Conservation (phyloP, 768 basidiomycete species). For the Saitozyma sp. region DNA sequence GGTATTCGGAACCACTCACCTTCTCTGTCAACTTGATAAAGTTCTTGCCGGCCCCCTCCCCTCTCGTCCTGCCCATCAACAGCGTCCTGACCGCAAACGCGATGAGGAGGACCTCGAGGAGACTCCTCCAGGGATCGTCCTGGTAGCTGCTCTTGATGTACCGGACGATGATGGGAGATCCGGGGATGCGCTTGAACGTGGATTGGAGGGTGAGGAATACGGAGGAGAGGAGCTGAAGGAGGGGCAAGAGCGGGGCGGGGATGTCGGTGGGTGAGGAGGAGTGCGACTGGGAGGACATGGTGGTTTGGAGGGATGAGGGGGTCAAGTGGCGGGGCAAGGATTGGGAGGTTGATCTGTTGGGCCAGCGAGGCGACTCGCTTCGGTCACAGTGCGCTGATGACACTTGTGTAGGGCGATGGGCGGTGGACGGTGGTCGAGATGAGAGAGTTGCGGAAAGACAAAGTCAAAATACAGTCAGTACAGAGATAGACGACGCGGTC, state of each 20-base stretch:
- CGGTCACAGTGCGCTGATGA: too few relatives aligned
- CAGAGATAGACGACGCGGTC: too few relatives aligned
- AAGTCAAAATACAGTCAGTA: too few relatives aligned
- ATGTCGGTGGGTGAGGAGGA: conserved; percentile 25
- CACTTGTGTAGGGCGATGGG: too few relatives aligned
- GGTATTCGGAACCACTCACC: conserved; percentile 56
- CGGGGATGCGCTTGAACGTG: conserved; percentile 59
- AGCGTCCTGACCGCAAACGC: conserved; percentile 86
- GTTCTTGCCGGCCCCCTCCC: conserved; percentile 78
- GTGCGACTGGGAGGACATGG: neutral
- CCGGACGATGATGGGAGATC: conserved; percentile 60
- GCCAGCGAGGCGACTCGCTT: too few relatives aligned
- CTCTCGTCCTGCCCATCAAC: conserved; percentile 83
- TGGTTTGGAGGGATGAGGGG: neutral
- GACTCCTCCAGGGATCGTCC: conserved; percentile 87
- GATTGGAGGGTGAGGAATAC: conserved; percentile 64
- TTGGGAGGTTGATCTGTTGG: too few relatives aligned
- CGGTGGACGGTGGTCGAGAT: too few relatives aligned
- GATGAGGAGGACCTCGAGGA: conserved; percentile 84
- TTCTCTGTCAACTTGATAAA: conserved; percentile 90
- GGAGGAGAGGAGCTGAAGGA: conserved; percentile 68
- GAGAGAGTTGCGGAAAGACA: too few relatives aligned
- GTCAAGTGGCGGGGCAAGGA: too few relatives aligned
- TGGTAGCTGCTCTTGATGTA: conserved; percentile 88
- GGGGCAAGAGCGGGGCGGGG: conserved; percentile 50